Base-by-base conservation (phyloP, 1,284 basidiomycete species). In the Cryptococcus amylolentus region DNA sequence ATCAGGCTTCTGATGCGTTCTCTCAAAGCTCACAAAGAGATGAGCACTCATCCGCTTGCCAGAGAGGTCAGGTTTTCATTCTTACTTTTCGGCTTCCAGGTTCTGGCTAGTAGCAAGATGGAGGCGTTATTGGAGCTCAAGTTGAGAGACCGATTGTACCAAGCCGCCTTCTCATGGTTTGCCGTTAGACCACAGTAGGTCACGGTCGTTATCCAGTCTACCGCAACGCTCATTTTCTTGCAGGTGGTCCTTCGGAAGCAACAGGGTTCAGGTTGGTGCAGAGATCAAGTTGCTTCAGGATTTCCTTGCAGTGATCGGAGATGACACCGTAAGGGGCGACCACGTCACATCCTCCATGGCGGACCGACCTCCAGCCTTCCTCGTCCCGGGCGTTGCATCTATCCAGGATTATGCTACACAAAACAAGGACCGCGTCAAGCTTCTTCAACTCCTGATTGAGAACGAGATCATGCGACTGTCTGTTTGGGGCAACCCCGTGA, bases 211-310 rank as follows among this genome's bases (percentile, higher is more conserved):
- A 28, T 10, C 27, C 46, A 27, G n/a, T 6, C 12, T 12, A 12
- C 13, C n/a, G 26, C 6, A 10, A 16, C 27, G n/a, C 46, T 48
- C 10, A 48, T 18, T 4, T 48, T 4, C 3, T 7, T 8, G 3
- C 27, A 93, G 91, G 66, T 98, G 95, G 94, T 88, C 92, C 5
- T 97, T 88, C 72, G 96, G 95, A 28, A 88, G 90, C 26, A 91
- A 91, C 76, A 85, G 91, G 4, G 84, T 92, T 13, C 94, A 98
- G 77, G 80, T 96, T 20, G 86, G 88, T 57, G 86, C 89, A 0
- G 95, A 98, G 71, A 84, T 95, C 71, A 89, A 88, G 73, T 81
- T 94, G 0, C 78, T 98, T 20, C 85, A 85, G 26, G 91, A 97
- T 70, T 92, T 96, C 70, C 72, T 91, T 26, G 83, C 83, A 0